Base-by-base conservation (phyloP, 2,329 filamentous ascomycete species). In the Zopfia rhizophila region DNA sequence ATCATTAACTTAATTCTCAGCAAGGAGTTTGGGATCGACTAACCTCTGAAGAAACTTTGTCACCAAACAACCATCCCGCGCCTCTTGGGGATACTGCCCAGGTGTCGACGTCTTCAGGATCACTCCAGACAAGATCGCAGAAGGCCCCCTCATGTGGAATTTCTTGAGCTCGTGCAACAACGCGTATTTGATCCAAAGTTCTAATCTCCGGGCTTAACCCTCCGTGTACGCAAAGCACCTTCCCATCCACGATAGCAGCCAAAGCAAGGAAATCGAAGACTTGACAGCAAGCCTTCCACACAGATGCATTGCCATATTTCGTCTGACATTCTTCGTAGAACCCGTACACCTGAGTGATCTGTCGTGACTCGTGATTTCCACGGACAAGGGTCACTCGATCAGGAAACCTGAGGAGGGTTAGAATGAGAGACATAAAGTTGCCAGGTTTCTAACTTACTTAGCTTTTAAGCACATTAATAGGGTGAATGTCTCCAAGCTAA, bases 251-350 rank as follows among this genome's bases (percentile, higher is more conserved):
- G 65, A 99, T 86, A 61, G 94, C 94, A 56, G 93, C 97, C 60
- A 99, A 85, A 58, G 94, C 93, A 27, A 99, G 89, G 78, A 94
- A 99, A 78, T 99, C 94, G 78, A 99, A 99, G 42, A 99, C 87
- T 74, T 99, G 93, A 69, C 92, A 97, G 73, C 96, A 99, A 72
- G 91, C 97, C 80, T 97, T 97, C 94, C 94, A 99, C 55, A 99
- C 94, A 63, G 96, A 97, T 53, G 94, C 93, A 69, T 97, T 97
- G 73, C 94, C 94, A 72, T 99, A 99, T 79, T 99, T 99, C 72
- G 92, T 90, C 64, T 97, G 85, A 73, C 94, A 99, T 75, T 99
- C 94, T 73, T 97, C 94, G 79, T 99, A 99, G 79, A 99, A 99
- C 53, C 94, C 94, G 73, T 99, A 99, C 48, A 99, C 94, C 75